These are phyloP conservation scores for Misopates orontium DNA, from an alignment of 257 asterid genomes.

Conservation along the genomic window DNA sequence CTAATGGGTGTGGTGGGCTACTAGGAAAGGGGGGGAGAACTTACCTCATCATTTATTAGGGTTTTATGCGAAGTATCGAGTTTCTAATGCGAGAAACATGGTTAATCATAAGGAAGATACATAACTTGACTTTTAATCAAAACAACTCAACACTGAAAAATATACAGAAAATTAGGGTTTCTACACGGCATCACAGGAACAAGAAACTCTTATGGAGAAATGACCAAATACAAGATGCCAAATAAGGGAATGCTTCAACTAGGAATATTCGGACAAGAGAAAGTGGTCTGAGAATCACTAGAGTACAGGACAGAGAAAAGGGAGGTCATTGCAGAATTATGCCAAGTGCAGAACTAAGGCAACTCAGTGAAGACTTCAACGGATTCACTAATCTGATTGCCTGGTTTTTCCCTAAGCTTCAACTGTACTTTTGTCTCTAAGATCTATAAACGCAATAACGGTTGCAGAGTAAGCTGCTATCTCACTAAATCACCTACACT, in stretches of 20 bases:
- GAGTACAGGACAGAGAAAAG: not conserved
- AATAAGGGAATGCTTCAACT: conserved; percentile 1
- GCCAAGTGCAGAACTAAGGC: not conserved
- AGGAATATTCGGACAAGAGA: not conserved
- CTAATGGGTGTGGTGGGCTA: not conserved
- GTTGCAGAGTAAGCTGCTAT: conserved; percentile 27
- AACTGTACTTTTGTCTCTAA: not conserved
- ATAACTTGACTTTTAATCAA: not conserved
- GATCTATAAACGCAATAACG: not conserved
- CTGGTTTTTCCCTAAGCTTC: not conserved
- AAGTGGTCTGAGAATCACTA: not conserved
- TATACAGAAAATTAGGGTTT: too few relatives aligned
- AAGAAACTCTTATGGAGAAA: not conserved
- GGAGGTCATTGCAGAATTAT: not conserved
- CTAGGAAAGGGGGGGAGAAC: conserved; percentile 5
- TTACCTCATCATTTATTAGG: conserved; percentile 32
- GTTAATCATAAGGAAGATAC: not conserved
- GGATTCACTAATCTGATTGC: conserved; percentile 22
- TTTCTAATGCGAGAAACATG: conserved; percentile 20
- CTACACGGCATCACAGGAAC: too few relatives aligned
- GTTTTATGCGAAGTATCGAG: conserved; percentile 11
- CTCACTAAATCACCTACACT: conserved; percentile 18
- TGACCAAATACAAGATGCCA: not conserved
- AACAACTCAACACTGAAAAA: not conserved
- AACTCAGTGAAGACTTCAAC: conserved; percentile 6